A percentile compares a stretch with the other conserved stretches of the same genome.
phyloP scores from a whole-genome alignment of 2,329 filamentous ascomycete genomes.

The Fusarium begoniae region DNA sequence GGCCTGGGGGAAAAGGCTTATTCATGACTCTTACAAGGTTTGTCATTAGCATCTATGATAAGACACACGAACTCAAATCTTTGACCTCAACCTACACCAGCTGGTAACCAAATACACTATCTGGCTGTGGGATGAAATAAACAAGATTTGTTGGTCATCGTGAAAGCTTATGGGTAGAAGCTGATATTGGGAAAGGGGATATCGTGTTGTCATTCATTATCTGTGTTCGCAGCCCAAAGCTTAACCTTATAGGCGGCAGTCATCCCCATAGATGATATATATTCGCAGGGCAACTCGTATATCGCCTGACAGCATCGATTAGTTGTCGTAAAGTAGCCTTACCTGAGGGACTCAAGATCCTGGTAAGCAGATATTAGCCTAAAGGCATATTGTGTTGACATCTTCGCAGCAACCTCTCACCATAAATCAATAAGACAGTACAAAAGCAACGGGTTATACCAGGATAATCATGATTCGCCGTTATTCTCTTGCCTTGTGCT shows the following conservation, averaged over 20 bases:
- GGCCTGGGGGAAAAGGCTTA: accelerated
- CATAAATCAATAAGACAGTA: accelerated
- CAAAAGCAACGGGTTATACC: accelerated
- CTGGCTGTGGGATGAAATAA: not conserved
- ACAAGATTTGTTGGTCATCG: too few relatives aligned
- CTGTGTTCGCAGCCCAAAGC: too few relatives aligned
- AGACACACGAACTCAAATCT: not conserved
- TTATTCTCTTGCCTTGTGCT: accelerated
- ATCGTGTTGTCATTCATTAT: too few relatives aligned
- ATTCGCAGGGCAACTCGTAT: not conserved
- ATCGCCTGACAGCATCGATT: accelerated
- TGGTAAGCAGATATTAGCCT: not conserved
- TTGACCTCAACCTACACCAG: not conserved
- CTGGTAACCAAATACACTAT: not conserved
- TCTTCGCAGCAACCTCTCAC: too few relatives aligned
- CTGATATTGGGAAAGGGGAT: too few relatives aligned
- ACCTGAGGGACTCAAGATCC: accelerated
- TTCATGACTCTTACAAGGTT: accelerated
- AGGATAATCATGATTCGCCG: accelerated
- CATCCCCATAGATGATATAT: too few relatives aligned
- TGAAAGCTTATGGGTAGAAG: too few relatives aligned
- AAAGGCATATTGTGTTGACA: accelerated
- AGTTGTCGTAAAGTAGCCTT: accelerated
- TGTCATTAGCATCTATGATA: not conserved
- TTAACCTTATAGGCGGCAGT: too few relatives aligned